Percentiles rank a stretch among this genome's conserved stretches.
These are phyloP conservation scores for Cyclocybe aegerita DNA, from an alignment of 768 basidiomycete species.

Conservation along the genomic window DNA sequence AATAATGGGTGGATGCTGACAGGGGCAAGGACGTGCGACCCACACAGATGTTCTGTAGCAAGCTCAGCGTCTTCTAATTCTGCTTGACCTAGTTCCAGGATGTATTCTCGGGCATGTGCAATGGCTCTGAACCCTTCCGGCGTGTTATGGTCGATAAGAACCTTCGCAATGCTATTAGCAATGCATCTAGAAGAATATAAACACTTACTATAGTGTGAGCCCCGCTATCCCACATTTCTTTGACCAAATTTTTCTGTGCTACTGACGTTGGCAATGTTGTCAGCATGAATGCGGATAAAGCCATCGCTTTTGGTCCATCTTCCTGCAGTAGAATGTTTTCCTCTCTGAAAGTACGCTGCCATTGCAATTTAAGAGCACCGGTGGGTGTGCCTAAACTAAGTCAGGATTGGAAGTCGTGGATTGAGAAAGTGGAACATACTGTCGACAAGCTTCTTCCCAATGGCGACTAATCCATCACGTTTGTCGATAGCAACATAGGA, in stretches of 20 bases:
- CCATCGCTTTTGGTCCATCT: slow-evolving; percentile 55
- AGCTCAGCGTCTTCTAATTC: slow-evolving; percentile 50
- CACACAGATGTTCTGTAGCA: slow-evolving; percentile 35
- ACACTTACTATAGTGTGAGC: slow-evolving; percentile 73
- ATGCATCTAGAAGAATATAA: not conserved
- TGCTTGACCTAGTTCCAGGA: slow-evolving; percentile 63
- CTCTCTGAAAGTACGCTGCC: slow-evolving; percentile 59
- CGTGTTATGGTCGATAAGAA: slow-evolving; percentile 85
- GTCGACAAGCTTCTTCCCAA: slow-evolving; percentile 63
- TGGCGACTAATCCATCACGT: slow-evolving; percentile 64
- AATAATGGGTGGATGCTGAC: slow-evolving; percentile 40
- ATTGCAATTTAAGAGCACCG: slow-evolving; percentile 43
- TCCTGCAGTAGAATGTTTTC: slow-evolving; percentile 39
- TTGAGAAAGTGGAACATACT: slow-evolving; percentile 34
- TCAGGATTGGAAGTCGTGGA: not conserved
- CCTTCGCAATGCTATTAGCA: slow-evolving; percentile 36
- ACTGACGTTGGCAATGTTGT: slow-evolving; percentile 65
- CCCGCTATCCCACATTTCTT: slow-evolving; percentile 91
- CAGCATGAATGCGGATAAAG: slow-evolving; percentile 84
- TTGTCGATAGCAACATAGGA: slow-evolving; percentile 79
- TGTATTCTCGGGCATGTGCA: slow-evolving; percentile 72
- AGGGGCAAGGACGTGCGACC: slow-evolving; percentile 86
- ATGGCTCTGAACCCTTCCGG: slow-evolving; percentile 74
- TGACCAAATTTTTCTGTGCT: slow-evolving; percentile 64
- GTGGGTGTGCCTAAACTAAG: slow-evolving; percentile 37